Evolutionary conservation across 2,329 filamentous ascomycete species (phyloP).

Genomic region (Beauveria bassiana): DNA sequence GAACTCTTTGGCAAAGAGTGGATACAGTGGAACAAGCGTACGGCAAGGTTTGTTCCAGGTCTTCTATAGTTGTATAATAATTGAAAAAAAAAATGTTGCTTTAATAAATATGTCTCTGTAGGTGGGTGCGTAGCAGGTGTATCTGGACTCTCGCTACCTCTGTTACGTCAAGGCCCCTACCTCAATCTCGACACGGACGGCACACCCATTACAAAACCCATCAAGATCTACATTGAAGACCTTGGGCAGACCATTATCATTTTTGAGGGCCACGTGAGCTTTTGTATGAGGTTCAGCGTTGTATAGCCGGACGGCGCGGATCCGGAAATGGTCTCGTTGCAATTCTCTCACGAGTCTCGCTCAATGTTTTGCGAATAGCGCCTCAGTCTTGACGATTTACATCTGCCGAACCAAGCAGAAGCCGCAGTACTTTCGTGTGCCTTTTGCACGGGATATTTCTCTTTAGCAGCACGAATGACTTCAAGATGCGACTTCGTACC

Average conservation of each 20-base stretch:
- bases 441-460: not conserved
- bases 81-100: accelerated
- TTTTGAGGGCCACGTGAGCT: slow-evolving; percentile 11
- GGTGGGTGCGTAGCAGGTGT: too few species aligned
- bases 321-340: slow-evolving; percentile 9
- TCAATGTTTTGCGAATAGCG: slow-evolving; percentile 10
- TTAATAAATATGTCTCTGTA: too few species aligned
- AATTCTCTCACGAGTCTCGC: slow-evolving; percentile 12
- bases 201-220: not conserved
- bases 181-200: too few species aligned
- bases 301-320: slow-evolving; percentile 8
- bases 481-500: slow-evolving; percentile 5
- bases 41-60: not conserved
- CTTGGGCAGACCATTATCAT: slow-evolving; percentile 12
- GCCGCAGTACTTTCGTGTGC: too few species aligned
- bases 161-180: too few species aligned
- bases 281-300: slow-evolving; percentile 9
- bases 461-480: too few species aligned
- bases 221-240: slow-evolving; percentile 13
- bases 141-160: too few species aligned
- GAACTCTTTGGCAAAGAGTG: slow-evolving; percentile 8
- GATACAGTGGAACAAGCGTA: not conserved
- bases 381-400: too few species aligned
- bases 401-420: too few species aligned
- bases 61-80: too few species aligned